Evolutionary conservation across 768 basidiomycete species (phyloP).

Genomic region (Boletus tylopilopsis): DNA sequence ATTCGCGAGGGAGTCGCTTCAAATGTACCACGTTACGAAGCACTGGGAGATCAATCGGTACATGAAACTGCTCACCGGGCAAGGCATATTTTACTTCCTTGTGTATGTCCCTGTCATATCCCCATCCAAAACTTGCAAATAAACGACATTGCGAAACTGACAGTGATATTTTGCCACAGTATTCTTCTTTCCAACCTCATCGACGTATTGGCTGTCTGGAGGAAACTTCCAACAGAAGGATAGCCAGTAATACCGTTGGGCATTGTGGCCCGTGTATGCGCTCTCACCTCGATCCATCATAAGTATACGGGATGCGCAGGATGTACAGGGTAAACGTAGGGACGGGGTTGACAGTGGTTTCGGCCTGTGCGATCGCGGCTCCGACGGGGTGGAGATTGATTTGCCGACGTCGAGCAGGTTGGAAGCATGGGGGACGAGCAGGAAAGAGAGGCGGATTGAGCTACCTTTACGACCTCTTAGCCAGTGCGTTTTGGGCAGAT

Average conservation of each 20-base stretch:
- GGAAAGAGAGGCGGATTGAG: too few species aligned
- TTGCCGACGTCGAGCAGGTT: neutral
- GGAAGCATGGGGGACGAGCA: too few species aligned
- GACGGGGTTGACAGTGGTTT: neutral
- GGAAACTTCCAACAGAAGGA: too few species aligned
- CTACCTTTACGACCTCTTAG: too few species aligned
- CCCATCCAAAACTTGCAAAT: neutral
- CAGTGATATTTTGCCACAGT: too few species aligned
- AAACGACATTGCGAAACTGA: too few species aligned
- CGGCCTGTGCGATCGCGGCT: neutral
- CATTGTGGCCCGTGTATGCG: neutral
- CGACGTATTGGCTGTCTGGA: neutral
- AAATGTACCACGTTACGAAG: neutral
- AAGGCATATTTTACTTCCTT: neutral
- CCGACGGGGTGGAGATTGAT: neutral
- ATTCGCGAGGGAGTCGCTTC: neutral
- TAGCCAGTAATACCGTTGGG: neutral
- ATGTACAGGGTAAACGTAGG: neutral
- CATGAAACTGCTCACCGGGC: neutral
- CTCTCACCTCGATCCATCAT: neutral
- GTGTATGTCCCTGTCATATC: neutral
- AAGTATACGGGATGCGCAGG: neutral
- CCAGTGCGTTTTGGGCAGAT: too few species aligned
- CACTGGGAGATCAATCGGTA: neutral
- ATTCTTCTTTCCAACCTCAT: neutral